Evolutionary conservation across 768 basidiomycete species (phyloP).

Genomic region (Thelephora aurantiotincta): DNA sequence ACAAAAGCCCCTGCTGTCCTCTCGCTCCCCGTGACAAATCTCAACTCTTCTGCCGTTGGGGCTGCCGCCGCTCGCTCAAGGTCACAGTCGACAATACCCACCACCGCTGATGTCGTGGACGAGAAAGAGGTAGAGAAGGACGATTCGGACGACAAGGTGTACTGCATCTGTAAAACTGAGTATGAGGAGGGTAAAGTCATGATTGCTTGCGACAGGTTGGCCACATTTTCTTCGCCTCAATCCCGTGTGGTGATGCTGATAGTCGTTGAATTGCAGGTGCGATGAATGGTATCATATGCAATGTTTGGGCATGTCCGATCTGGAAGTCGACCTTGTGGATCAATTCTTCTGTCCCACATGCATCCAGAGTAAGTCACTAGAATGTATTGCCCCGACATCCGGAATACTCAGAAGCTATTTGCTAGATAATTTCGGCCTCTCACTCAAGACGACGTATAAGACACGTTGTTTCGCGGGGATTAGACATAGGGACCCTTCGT

Average conservation of each 20-base stretch:
- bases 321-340: conserved; percentile 78
- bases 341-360: conserved; percentile 85
- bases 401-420: neutral
- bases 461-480: conserved; percentile 61
- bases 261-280: conserved; percentile 35
- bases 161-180: conserved; percentile 77
- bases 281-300: conserved; percentile 92
- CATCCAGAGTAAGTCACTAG: conserved; percentile 40
- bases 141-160: conserved; percentile 53
- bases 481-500: conserved; percentile 45
- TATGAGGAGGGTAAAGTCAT: conserved; percentile 83
- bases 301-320: conserved; percentile 72
- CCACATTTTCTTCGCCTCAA: conserved; percentile 3
- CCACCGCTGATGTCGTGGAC: conserved; percentile 29
- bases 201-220: conserved; percentile 89
- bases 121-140: conserved; percentile 20
- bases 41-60: conserved; percentile 10
- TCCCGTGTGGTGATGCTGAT: neutral
- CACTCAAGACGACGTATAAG: conserved; percentile 67
- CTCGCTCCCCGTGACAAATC: conserved; percentile 12
- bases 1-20: conserved; percentile 10
- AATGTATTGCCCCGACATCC: neutral
- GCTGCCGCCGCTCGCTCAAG: conserved; percentile 35
- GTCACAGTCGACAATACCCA: conserved; percentile 57
- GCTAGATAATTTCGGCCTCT: conserved; percentile 43